Base-by-base conservation (phyloP, 2,329 filamentous ascomycete species). In the Trichophyton simii region DNA sequence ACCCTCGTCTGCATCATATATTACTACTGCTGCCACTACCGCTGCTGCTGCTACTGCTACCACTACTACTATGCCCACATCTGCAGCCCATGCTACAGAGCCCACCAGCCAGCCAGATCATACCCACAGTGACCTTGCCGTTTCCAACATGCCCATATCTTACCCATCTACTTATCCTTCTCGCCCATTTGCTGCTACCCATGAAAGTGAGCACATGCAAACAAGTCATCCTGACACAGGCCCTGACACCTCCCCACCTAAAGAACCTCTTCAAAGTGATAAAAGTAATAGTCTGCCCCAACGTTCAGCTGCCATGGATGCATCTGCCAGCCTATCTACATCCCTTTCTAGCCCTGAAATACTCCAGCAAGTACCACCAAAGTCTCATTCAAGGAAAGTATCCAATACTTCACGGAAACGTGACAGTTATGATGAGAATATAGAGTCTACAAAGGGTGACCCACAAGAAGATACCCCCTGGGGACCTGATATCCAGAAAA, bases 401-500 rank as follows among this genome's bases (percentile, higher is more conserved):
- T 36, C 28, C 18, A 28, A n/a, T n/a, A 55, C 15, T 11, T 55
- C 52, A 20, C 52, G 52, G 6, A 55, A 55, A 18, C 15, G 52
- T 36, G 31, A 55, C 18, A 55, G 52, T 6, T n/a, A 55, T 36
- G 52, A 55, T 34, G 31, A 36, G 13, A 36, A 60, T 38, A 48
- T 36, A 52, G 61, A 63, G 22, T 34, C 50, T 31, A 31, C 46
- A 36, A 44, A 58, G 18, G 8, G 50, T 11, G 62, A 63, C 41
- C 64, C 62, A 11, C 73, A 76, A 59, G 72, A 74, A 36, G 77
- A 80, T 65, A 67, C 72, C n/a, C 75, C 75, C 2, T 79, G 77
- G 77, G 73, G 72, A n/a, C 76, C 77, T 11, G 75, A 77, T 15
- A 73, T 78, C 13, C 77, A 79, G 67, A 75, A 75, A 64, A 76